phyloP scores from a whole-genome alignment of 805 yeast species.

The Sungouiozyma intestinalis region DNA sequence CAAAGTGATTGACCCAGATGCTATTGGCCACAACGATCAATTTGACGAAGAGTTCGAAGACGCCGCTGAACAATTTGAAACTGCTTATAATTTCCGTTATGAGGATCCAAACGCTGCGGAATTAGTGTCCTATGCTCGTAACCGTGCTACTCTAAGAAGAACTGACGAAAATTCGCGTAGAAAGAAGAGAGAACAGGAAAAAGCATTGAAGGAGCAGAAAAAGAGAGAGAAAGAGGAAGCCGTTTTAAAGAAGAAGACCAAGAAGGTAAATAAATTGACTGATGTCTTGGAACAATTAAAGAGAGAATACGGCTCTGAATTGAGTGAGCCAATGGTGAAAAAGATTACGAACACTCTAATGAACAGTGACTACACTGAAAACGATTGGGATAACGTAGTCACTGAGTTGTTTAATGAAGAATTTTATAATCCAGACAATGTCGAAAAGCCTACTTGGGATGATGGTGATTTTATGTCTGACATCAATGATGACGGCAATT shows the following conservation, averaged over 20 bases:
- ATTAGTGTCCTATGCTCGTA: slow-evolving; percentile 89
- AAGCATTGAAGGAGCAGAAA: slow-evolving; percentile 41
- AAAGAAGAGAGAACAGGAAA: slow-evolving; percentile 66
- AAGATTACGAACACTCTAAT: slow-evolving; percentile 69
- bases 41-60: slow-evolving; percentile 86
- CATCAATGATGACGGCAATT: slow-evolving; percentile 33
- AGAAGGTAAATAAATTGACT: slow-evolving; percentile 66
- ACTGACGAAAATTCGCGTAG: slow-evolving; percentile 65
- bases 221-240: slow-evolving; percentile 47
- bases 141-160: slow-evolving; percentile 84
- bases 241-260: slow-evolving; percentile 59
- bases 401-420: slow-evolving; percentile 78
- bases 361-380: slow-evolving; percentile 79
- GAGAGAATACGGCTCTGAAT: slow-evolving; percentile 35
- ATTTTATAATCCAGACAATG: slow-evolving; percentile 47
- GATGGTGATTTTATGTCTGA: slow-evolving; percentile 40
- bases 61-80: slow-evolving; percentile 83
- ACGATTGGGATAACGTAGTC: slow-evolving; percentile 86
- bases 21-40: slow-evolving; percentile 27
- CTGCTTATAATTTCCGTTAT: slow-evolving; percentile 87
- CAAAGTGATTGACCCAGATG: slow-evolving; percentile 42
- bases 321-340: slow-evolving; percentile 46
- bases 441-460: slow-evolving; percentile 51
- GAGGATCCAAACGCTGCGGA: slow-evolving; percentile 90
- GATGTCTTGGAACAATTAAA: slow-evolving; percentile 43